A percentile compares a stretch with the other conserved stretches of the same genome.
These are phyloP conservation scores for Leucocoprinus sp. DNA, from an alignment of 768 basidiomycete species.

Conservation along the genomic window DNA sequence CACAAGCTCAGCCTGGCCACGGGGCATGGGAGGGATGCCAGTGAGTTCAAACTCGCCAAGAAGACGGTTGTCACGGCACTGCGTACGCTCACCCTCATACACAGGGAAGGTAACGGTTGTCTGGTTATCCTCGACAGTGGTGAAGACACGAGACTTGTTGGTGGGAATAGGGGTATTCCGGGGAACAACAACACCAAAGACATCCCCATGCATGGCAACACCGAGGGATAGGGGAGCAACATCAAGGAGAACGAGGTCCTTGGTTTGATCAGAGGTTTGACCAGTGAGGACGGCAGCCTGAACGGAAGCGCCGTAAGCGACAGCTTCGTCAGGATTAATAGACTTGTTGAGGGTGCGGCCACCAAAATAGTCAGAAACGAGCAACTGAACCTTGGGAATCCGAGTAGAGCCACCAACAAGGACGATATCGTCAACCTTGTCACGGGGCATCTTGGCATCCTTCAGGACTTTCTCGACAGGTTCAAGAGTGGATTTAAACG, in stretches of 20 bases:
- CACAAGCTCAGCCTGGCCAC: slow-evolving; percentile 98
- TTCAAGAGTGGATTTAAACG: slow-evolving; percentile 97
- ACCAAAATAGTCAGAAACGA: slow-evolving; percentile 98
- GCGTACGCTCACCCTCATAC: slow-evolving; percentile 99
- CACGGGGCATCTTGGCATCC: slow-evolving; percentile 96
- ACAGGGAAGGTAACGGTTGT: slow-evolving; percentile 99
- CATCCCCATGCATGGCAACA: slow-evolving; percentile 99
- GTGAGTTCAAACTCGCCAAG: slow-evolving; percentile 99
- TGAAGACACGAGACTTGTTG: slow-evolving; percentile 98
- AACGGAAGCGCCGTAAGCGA: slow-evolving; percentile 99
- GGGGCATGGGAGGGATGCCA: slow-evolving; percentile 98
- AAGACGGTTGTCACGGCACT: slow-evolving; percentile 98
- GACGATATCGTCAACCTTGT: slow-evolving; percentile 98
- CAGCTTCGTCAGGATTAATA: slow-evolving; percentile 99
- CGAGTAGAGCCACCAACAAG: slow-evolving; percentile 99
- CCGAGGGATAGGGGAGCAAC: slow-evolving; percentile 97
- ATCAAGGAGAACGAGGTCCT: slow-evolving; percentile 96
- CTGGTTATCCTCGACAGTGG: slow-evolving; percentile 99
- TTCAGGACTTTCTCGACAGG: slow-evolving; percentile 99
- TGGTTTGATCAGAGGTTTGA: slow-evolving; percentile 97
- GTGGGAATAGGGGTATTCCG: slow-evolving; percentile 99
- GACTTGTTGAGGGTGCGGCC: slow-evolving; percentile 99
- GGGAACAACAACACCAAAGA: slow-evolving; percentile 99
- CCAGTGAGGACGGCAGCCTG: slow-evolving; percentile 99
- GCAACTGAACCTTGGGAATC: slow-evolving; percentile 97